Conservation (phyloP, 228 moss, liverwort and hornwort genomes). For the Sphagnum fallax region DNA sequence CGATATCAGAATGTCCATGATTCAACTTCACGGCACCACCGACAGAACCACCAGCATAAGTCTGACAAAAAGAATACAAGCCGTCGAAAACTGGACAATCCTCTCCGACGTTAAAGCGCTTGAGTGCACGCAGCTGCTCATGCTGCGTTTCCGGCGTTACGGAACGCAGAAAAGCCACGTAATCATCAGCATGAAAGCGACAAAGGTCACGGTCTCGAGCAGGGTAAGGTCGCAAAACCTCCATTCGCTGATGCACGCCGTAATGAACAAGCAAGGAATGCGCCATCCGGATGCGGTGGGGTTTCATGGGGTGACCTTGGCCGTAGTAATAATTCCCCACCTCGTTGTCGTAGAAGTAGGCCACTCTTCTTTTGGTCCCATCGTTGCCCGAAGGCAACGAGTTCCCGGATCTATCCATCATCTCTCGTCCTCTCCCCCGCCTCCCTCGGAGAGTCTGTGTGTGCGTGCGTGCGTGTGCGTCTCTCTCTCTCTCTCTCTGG, state of each 20-base stretch:
- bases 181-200: slow-evolving; percentile 87
- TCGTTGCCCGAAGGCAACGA: slow-evolving; percentile 63
- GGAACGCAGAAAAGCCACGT: slow-evolving; percentile 68
- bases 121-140: slow-evolving; percentile 73
- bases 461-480: too few species aligned
- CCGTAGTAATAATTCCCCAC: slow-evolving; percentile 96
- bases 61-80: slow-evolving; percentile 79
- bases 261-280: slow-evolving; percentile 75
- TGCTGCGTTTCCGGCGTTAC: slow-evolving; percentile 91
- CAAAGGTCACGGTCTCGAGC: slow-evolving; percentile 86
- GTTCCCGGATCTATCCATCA: slow-evolving; percentile 64
- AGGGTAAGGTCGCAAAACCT: slow-evolving; percentile 67
- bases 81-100: slow-evolving; percentile 99
- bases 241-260: slow-evolving; percentile 62
- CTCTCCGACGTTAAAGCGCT: slow-evolving; percentile 90
- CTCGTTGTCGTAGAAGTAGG: slow-evolving; percentile 86
- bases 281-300: slow-evolving; percentile 95
- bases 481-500: too few species aligned
- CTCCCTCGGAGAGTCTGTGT: background rate
- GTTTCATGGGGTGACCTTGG: slow-evolving; percentile 96
- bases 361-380: slow-evolving; percentile 63
- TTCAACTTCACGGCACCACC: slow-evolving; percentile 86
- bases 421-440: background rate
- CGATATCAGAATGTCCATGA: slow-evolving; percentile 75
- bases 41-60: slow-evolving; percentile 84